These are phyloP conservation scores for Phytophthora pseudosyringae DNA, from an alignment of 352 stramenopile species.

Conservation along the genomic window DNA sequence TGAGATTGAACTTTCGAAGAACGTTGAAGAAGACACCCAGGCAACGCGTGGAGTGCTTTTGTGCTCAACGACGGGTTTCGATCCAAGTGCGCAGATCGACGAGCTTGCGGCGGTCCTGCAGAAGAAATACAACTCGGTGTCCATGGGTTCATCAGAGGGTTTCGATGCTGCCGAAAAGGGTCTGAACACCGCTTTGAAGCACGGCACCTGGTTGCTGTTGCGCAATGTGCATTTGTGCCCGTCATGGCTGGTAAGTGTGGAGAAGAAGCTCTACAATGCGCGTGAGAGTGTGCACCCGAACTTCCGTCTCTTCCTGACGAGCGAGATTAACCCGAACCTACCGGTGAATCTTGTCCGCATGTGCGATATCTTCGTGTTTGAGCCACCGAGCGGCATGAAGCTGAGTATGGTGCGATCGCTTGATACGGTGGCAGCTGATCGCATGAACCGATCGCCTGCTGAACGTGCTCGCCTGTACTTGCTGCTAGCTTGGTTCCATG, in stretches of 20 bases:
- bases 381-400: slow-evolving; percentile 98
- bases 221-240: slow-evolving; percentile 99
- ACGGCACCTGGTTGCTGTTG: slow-evolving; percentile 98
- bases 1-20: slow-evolving; percentile 93
- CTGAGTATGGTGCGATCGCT: slow-evolving; percentile 97
- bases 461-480: slow-evolving; percentile 95
- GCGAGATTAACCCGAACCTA: slow-evolving; percentile 96
- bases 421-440: slow-evolving; percentile 90
- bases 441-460: slow-evolving; percentile 89
- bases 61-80: slow-evolving; percentile 97
- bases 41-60: slow-evolving; percentile 95
- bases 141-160: slow-evolving; percentile 98
- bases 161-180: slow-evolving; percentile 96
- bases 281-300: slow-evolving; percentile 72
- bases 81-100: slow-evolving; percentile 98
- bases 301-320: slow-evolving; percentile 97
- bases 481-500: slow-evolving; percentile 98
- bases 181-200: slow-evolving; percentile 95
- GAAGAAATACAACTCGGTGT: slow-evolving; percentile 96
- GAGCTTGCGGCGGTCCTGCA: slow-evolving; percentile 90
- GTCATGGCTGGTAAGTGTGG: slow-evolving; percentile 96
- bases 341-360: slow-evolving; percentile 97
- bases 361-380: slow-evolving; percentile 98
- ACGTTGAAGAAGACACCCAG: slow-evolving; percentile 93
- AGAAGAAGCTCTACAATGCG: slow-evolving; percentile 97